These are phyloP conservation scores for Serendipita sp. DNA, from an alignment of 1,284 basidiomycete species.

Conservation along the genomic window DNA sequence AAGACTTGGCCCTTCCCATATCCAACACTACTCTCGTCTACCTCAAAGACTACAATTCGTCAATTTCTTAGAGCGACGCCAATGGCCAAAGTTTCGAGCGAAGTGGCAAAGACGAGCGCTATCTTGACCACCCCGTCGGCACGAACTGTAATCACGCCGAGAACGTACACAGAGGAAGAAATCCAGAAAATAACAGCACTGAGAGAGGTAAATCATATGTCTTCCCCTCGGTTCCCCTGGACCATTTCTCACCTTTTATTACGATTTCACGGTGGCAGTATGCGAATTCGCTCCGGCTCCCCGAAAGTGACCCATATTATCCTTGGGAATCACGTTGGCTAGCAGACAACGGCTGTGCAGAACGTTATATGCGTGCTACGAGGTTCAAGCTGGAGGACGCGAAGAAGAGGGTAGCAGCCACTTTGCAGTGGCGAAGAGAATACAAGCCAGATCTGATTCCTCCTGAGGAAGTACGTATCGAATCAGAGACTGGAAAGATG, in stretches of 20 bases:
- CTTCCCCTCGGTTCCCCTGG: not conserved
- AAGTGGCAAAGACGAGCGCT: conserved; percentile 27
- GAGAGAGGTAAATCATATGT: conserved; percentile 34
- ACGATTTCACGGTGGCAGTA: conserved; percentile 33
- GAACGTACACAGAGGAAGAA: conserved; percentile 52
- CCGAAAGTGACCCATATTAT: conserved; percentile 52
- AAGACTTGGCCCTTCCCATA: not conserved
- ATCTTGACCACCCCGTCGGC: conserved; percentile 32
- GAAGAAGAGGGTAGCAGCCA: conserved; percentile 60
- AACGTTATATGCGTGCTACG: conserved; percentile 70
- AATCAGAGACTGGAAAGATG: conserved; percentile 79
- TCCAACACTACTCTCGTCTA: not conserved
- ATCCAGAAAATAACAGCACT: conserved; percentile 42
- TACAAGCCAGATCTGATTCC: conserved; percentile 70
- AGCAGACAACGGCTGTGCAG: conserved; percentile 53
- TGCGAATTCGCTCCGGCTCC: conserved; percentile 44
- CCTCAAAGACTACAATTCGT: not conserved
- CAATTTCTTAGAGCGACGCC: not conserved
- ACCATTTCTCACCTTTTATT: conserved; percentile 5
- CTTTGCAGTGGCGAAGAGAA: conserved; percentile 68
- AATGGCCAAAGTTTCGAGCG: not conserved
- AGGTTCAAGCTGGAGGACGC: conserved; percentile 71
- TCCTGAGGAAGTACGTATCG: conserved; percentile 57
- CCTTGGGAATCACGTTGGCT: conserved; percentile 68
- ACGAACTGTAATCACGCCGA: conserved; percentile 36